These are phyloP conservation scores for Xylariaceae sp. DNA, from an alignment of 2,329 filamentous ascomycete species.

Conservation along the genomic window DNA sequence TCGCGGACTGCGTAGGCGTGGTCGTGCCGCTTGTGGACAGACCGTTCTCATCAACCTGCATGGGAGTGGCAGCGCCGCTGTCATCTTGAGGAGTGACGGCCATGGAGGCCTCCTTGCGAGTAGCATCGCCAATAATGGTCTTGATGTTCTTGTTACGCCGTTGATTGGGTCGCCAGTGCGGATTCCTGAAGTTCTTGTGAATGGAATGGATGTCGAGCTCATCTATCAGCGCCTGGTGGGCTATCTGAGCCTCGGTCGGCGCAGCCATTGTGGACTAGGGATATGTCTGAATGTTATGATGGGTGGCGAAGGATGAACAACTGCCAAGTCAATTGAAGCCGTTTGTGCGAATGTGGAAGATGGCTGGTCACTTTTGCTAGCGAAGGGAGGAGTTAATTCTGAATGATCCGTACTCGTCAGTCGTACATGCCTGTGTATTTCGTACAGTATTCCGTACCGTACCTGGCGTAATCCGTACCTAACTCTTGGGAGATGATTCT, in stretches of 20 bases:
- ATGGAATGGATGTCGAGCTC: slow-evolving; percentile 84
- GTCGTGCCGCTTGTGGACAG: slow-evolving; percentile 54
- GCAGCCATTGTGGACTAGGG: slow-evolving; percentile 45
- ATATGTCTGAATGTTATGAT: background rate
- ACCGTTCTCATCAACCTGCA: slow-evolving; percentile 42
- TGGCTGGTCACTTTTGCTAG: background rate
- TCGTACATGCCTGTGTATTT: background rate
- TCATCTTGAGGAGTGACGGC: slow-evolving; percentile 69
- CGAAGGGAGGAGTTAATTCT: background rate
- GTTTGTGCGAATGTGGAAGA: background rate
- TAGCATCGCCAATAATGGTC: slow-evolving; percentile 84
- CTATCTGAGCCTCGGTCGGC: slow-evolving; percentile 66
- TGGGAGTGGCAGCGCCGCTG: slow-evolving; percentile 70
- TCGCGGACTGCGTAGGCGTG: slow-evolving; percentile 43
- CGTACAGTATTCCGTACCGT: background rate
- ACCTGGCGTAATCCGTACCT: no score
- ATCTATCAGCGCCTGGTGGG: slow-evolving; percentile 82
- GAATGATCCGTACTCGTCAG: background rate
- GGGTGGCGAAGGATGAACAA: background rate
- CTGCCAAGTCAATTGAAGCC: background rate
- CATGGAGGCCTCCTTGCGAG: slow-evolving; percentile 82
- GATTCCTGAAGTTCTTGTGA: slow-evolving; percentile 84
- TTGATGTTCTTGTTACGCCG: slow-evolving; percentile 99
- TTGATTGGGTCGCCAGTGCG: slow-evolving; percentile 84
- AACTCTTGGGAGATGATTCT: background rate